A percentile compares a stretch with the other conserved stretches of the same genome.
Evolutionary conservation across 345 rosid species (phyloP).

Genomic region (Odontarrhena argentea): DNA sequence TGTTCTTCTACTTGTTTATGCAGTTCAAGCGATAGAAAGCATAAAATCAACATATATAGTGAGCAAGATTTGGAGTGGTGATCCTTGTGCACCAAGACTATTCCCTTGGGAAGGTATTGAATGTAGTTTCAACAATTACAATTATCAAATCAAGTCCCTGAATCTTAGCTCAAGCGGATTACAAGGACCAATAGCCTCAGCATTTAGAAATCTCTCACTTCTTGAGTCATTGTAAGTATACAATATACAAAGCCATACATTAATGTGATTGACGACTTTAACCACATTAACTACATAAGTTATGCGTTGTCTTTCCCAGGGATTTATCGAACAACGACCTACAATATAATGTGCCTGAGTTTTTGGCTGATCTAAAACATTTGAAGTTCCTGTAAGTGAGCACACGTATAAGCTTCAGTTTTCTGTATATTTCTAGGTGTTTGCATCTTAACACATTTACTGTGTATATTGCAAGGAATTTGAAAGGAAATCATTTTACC

Average conservation of each 20-base stretch:
- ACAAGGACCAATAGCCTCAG: constrained; percentile 41
- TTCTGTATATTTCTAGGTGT: background rate
- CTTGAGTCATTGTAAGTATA: constrained; percentile 50
- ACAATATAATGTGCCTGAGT: constrained; percentile 43
- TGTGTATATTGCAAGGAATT: constrained; percentile 37
- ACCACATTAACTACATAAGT: constrained; percentile 6
- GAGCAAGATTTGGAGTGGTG: constrained; percentile 55
- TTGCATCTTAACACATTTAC: background rate
- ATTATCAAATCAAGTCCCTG: constrained; percentile 46
- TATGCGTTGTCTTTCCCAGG: constrained; percentile 32
- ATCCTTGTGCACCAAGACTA: constrained; percentile 54
- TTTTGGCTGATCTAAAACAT: constrained; percentile 40
- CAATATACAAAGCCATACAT: background rate
- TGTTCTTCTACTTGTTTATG: background rate
- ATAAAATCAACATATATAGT: constrained; percentile 42
- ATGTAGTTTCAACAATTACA: constrained; percentile 38
- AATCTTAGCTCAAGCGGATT: constrained; percentile 56
- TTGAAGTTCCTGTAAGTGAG: constrained; percentile 44
- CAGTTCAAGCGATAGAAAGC: constrained; percentile 42
- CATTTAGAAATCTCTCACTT: constrained; percentile 39
- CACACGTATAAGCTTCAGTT: background rate
- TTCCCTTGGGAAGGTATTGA: constrained; percentile 54
- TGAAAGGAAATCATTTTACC: constrained; percentile 46
- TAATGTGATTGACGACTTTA: background rate
- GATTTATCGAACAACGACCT: constrained; percentile 52